These are phyloP conservation scores for Oryza glaberrima DNA, from an alignment of 176 grass and related monocot genomes.

Conservation along the genomic window DNA sequence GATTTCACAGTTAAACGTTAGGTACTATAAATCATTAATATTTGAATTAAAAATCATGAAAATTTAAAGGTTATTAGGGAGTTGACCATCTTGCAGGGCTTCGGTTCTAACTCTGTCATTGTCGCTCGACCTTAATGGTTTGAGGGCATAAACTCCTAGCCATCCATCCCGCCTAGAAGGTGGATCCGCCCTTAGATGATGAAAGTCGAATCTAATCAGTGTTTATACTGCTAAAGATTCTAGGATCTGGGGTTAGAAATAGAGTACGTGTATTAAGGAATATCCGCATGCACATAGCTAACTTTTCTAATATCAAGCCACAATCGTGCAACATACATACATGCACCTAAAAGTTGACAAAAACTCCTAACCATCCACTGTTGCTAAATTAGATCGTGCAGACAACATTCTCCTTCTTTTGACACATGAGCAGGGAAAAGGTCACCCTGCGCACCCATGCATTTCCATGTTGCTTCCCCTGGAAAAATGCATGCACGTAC, in stretches of 20 bases:
- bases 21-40: too few relatives aligned
- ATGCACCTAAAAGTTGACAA: background rate
- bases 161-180: background rate
- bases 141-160: background rate
- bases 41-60: too few relatives aligned
- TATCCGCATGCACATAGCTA: background rate
- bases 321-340: background rate
- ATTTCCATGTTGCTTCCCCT: constrained; percentile 43
- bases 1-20: too few relatives aligned
- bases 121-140: background rate
- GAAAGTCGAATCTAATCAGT: background rate
- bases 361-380: background rate
- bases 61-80: too few relatives aligned
- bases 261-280: background rate
- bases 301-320: background rate
- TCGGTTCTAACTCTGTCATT: too few relatives aligned
- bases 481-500: background rate
- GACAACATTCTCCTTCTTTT: constrained; percentile 15
- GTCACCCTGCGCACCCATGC: background rate
- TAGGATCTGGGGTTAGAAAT: background rate
- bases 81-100: too few relatives aligned
- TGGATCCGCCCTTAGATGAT: background rate
- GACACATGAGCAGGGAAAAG: background rate
- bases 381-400: background rate
- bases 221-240: background rate